Conservation (phyloP, 306 rosid genomes). For the Albizia julibrissin region DNA sequence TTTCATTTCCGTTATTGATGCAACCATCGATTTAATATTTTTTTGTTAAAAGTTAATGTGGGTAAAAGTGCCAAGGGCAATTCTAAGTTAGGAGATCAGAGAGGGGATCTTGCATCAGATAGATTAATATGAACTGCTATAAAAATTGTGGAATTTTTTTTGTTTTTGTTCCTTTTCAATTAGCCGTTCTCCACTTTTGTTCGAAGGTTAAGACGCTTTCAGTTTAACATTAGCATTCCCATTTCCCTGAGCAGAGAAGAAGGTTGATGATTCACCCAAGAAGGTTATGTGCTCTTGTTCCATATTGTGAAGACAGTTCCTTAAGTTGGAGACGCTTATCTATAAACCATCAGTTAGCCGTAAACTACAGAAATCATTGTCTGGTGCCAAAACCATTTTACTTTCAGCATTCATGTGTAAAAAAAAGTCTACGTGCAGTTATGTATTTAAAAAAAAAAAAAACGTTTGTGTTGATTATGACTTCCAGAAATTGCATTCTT, state of each 20-base stretch:
- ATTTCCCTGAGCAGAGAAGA: constrained; percentile 67
- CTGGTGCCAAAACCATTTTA: constrained; percentile 33
- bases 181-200: neutral
- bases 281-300: constrained; percentile 89
- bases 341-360: constrained; percentile 31
- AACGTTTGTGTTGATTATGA: constrained; percentile 46
- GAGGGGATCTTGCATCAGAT: neutral
- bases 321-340: constrained; percentile 37
- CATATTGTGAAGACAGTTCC: constrained; percentile 64
- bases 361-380: constrained; percentile 49
- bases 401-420: constrained; percentile 56
- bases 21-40: constrained; percentile 10
- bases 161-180: neutral
- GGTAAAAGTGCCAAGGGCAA: neutral
- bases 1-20: neutral
- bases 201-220: constrained; percentile 25
- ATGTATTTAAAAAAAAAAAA: constrained; percentile 54
- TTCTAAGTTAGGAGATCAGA: neutral
- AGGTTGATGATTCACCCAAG: constrained; percentile 79
- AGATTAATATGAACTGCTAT: constrained; percentile 14
- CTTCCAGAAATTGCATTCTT: constrained; percentile 49
- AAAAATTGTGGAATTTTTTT: neutral
- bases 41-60: constrained; percentile 2
- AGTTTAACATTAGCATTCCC: constrained; percentile 31
- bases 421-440: constrained; percentile 51